Conservation (phyloP, 805 yeast genomes). For the Wilhelminamyces savonicus region DNA sequence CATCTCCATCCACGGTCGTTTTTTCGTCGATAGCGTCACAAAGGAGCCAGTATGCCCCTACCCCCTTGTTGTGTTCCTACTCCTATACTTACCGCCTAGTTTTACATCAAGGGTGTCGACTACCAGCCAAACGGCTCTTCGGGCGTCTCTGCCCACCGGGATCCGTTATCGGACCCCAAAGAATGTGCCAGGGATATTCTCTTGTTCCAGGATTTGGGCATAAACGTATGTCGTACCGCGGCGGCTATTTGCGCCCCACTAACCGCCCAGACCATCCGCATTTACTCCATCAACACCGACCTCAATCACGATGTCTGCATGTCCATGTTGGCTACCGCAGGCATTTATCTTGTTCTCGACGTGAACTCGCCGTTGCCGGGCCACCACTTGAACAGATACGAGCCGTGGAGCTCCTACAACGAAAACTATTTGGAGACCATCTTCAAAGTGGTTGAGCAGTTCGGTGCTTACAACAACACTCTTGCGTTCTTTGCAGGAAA, state of each 20-base stretch:
- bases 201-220: slow-evolving; percentile 75
- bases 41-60: slow-evolving; percentile 52
- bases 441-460: slow-evolving; percentile 73
- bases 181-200: slow-evolving; percentile 77
- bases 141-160: slow-evolving; percentile 48
- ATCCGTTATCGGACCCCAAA: slow-evolving; percentile 71
- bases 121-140: slow-evolving; percentile 96
- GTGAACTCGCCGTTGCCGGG: slow-evolving; percentile 80
- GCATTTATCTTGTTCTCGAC: slow-evolving; percentile 85
- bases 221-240: slow-evolving; percentile 43
- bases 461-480: slow-evolving; percentile 80
- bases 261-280: slow-evolving; percentile 56
- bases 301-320: slow-evolving; percentile 84
- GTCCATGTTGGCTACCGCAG: slow-evolving; percentile 86
- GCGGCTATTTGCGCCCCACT: slow-evolving; percentile 4
- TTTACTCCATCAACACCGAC: slow-evolving; percentile 79
- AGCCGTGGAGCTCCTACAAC: slow-evolving; percentile 88
- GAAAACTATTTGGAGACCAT: slow-evolving; percentile 66
- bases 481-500: slow-evolving; percentile 90
- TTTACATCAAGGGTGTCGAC: slow-evolving; percentile 81
- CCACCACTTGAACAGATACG: slow-evolving; percentile 82
- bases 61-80: neutral
- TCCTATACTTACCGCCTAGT: slow-evolving; percentile 26
- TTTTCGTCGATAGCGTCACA: slow-evolving; percentile 71
- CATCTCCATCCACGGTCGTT: slow-evolving; percentile 59